Percentiles rank a stretch among this genome's conserved stretches.
These are phyloP conservation scores for Annulohypoxylon moriforme DNA, from an alignment of 495 filamentous ascomycete genomes.

Conservation along the genomic window DNA sequence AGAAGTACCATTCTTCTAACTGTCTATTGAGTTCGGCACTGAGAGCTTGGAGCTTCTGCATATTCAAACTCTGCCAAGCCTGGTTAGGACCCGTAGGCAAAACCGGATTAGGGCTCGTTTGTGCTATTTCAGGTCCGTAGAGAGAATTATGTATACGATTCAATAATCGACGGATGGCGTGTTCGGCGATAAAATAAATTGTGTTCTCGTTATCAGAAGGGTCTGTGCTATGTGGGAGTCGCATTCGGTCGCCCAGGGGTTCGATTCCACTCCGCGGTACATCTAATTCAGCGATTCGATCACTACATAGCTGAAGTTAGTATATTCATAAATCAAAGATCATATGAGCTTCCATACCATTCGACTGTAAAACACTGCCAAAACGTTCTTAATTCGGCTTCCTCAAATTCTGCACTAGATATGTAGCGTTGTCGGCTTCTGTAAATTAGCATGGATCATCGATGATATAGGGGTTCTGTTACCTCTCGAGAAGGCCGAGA, in stretches of 20 bases:
- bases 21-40: slow-evolving; percentile 52
- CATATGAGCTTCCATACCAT: slow-evolving; percentile 37
- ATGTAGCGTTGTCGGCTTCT: slow-evolving; percentile 38
- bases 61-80: slow-evolving; percentile 45
- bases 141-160: slow-evolving; percentile 55
- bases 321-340: neutral
- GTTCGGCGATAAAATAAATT: slow-evolving; percentile 52
- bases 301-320: slow-evolving; percentile 35
- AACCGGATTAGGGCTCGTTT: slow-evolving; percentile 21
- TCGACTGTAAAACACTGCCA: slow-evolving; percentile 55
- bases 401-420: slow-evolving; percentile 45
- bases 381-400: slow-evolving; percentile 48
- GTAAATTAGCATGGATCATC: slow-evolving; percentile 24
- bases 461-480: neutral
- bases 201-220: slow-evolving; percentile 48
- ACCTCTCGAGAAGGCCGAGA: slow-evolving; percentile 48
- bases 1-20: slow-evolving; percentile 53
- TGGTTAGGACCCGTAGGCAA: slow-evolving; percentile 42
- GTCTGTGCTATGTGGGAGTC: slow-evolving; percentile 49
- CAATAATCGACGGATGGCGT: slow-evolving; percentile 51
- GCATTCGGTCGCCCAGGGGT: slow-evolving; percentile 49
- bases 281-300: slow-evolving; percentile 52
- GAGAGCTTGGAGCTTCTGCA: slow-evolving; percentile 48
- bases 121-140: slow-evolving; percentile 47
- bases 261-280: slow-evolving; percentile 51